Percentiles rank a stretch among this genome's conserved stretches.
Evolutionary conservation across 495 filamentous ascomycete species (phyloP).

Genomic region (Trichoderma asperelloides): DNA sequence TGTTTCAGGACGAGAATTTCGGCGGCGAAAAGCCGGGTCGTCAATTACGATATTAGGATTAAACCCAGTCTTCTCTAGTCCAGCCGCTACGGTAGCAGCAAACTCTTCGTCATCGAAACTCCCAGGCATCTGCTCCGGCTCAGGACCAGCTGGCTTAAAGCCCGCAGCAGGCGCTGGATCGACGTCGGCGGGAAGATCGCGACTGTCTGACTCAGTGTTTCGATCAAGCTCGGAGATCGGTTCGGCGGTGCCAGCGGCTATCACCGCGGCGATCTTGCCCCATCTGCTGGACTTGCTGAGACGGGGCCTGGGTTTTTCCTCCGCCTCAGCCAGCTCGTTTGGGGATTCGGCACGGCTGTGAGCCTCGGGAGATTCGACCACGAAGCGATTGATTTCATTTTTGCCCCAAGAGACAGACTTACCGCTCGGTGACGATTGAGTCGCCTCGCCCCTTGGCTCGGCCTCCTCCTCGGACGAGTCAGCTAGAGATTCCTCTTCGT

Average conservation of each 20-base stretch:
- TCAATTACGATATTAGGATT: constrained; percentile 63
- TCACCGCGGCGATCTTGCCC: constrained; percentile 32
- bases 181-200: constrained; percentile 9
- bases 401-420: constrained; percentile 53
- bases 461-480: constrained; percentile 8
- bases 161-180: constrained; percentile 26
- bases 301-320: constrained; percentile 19
- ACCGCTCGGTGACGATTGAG: constrained; percentile 22
- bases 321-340: constrained; percentile 17
- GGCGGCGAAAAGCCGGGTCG: constrained; percentile 51
- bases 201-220: background rate
- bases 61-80: constrained; percentile 57
- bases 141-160: constrained; percentile 28
- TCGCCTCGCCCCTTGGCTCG: constrained; percentile 16
- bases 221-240: background rate
- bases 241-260: constrained; percentile 21
- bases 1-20: constrained; percentile 55
- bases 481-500: background rate
- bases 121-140: constrained; percentile 34
- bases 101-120: constrained; percentile 55
- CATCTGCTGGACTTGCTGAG: constrained; percentile 27
- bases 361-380: constrained; percentile 45
- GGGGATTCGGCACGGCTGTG: constrained; percentile 20
- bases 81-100: constrained; percentile 60
- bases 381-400: constrained; percentile 52